phyloP scores from a whole-genome alignment of 352 stramenopile genomes.

The Pythium dissotocum region DNA sequence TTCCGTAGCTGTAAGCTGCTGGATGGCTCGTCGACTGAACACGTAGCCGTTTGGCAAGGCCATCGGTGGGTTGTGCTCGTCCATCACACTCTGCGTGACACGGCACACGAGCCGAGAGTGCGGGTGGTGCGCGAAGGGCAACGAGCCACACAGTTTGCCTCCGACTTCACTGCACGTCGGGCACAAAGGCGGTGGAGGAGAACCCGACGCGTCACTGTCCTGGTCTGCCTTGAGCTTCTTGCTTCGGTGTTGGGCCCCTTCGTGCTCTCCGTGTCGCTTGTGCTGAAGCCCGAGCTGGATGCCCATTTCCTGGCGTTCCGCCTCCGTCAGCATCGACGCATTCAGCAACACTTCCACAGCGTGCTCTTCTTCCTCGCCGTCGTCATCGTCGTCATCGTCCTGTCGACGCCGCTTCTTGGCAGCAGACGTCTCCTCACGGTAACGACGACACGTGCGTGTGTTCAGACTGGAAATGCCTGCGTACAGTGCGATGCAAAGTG shows the following conservation, averaged over 20 bases:
- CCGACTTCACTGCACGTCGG: slow-evolving; percentile 76
- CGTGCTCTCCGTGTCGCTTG: slow-evolving; percentile 26
- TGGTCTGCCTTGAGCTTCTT: slow-evolving; percentile 49
- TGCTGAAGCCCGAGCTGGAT: slow-evolving; percentile 4
- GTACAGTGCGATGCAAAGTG: slow-evolving; percentile 65
- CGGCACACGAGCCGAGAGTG: slow-evolving; percentile 83
- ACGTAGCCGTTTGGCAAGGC: slow-evolving; percentile 84
- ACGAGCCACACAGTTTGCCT: slow-evolving; percentile 45
- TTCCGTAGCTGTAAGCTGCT: slow-evolving; percentile 43
- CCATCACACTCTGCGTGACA: slow-evolving; percentile 77
- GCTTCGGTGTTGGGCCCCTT: slow-evolving; percentile 20
- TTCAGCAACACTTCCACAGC: slow-evolving; percentile 4
- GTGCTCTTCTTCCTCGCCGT: not conserved
- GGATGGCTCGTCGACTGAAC: slow-evolving; percentile 78
- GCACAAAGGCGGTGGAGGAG: slow-evolving; percentile 48
- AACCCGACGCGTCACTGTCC: not conserved
- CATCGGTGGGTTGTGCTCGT: slow-evolving; percentile 83
- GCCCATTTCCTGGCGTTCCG: slow-evolving; percentile 1
- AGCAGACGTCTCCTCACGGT: slow-evolving; percentile 38
- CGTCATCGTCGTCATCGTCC: slow-evolving; percentile 3
- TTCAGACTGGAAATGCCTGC: slow-evolving; percentile 75
- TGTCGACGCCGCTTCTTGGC: slow-evolving; percentile 19
- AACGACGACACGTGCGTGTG: slow-evolving; percentile 65
- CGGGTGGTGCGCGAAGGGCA: slow-evolving; percentile 83
- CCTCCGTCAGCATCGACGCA: slow-evolving; percentile 6